phyloP scores from a whole-genome alignment of 768 basidiomycete genomes.

The Mycena crocata region DNA sequence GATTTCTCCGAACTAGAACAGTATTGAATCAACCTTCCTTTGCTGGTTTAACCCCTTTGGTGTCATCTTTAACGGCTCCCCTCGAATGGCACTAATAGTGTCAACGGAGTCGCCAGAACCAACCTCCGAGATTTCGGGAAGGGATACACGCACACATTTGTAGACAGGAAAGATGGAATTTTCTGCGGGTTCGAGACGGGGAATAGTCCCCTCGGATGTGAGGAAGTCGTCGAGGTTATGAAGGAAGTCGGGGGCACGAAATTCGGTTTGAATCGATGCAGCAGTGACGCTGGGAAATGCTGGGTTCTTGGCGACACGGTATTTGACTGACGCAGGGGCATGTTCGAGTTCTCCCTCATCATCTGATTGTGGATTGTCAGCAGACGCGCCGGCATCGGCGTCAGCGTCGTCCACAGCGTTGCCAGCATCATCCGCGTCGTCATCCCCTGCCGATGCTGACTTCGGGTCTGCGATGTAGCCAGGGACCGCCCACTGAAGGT shows the following conservation, averaged over 20 bases:
- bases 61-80: constrained; percentile 5
- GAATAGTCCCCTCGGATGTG: not conserved
- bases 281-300: constrained; percentile 8
- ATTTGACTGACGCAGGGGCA: not conserved
- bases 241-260: constrained; percentile 21
- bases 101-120: constrained; percentile 11
- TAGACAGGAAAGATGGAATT: constrained; percentile 34
- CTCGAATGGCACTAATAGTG: constrained; percentile 29
- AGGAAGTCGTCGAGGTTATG: constrained; percentile 18
- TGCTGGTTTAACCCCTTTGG: constrained; percentile 30
- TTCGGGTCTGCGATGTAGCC: not conserved
- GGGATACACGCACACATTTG: constrained; percentile 29
- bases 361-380: not conserved
- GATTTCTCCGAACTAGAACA: constrained; percentile 29
- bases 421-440: not conserved
- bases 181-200: not conserved
- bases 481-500: constrained; percentile 17
- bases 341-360: not conserved
- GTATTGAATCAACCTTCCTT: constrained; percentile 36
- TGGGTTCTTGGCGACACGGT: constrained; percentile 32
- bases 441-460: not conserved
- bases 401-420: not conserved
- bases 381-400: not conserved
- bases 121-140: constrained; percentile 36
- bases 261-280: constrained; percentile 14